Base-by-base conservation (phyloP, 306 rosid genomes). In the Malus sylvestris region DNA sequence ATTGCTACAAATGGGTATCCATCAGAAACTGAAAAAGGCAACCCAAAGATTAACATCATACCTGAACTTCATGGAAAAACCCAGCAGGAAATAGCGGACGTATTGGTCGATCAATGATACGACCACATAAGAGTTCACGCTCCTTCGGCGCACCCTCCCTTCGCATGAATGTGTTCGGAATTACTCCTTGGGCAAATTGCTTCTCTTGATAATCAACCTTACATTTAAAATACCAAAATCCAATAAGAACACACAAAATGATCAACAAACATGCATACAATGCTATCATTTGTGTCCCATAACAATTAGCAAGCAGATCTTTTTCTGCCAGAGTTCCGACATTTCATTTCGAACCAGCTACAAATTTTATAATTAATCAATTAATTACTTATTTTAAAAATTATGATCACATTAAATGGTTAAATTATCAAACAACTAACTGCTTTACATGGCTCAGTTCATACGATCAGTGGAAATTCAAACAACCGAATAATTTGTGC, bases 141-240 rank as follows among this genome's bases (percentile, higher is more conserved):
- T 95, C 99, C 86, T 82, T 95, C 6, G 99, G 99, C 55, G 97
- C 93, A 68, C 99, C 99, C 83, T 95, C 97, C 74, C 99, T 89
- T 45, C 97, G 75, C 97, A 85, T 89, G 87, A 73, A 92, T 13
- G 97, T 84, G 33, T 76, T 69, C 23, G 99, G 99, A 85, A 95
- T 95, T 67, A 86, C 79, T 35, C 99, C 97, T 86, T 87, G 99
- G 19, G 97, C 93, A 55, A 88, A 95, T 70, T 90, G 97, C 84
- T 92, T 95, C 83, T 92, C 99, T 86, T 89, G 97, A 86, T 95
- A 95, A 82, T 90, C 99, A 75, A 95, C 99, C 99, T 93, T 76
- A 72, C 66, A 77, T 76, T 42, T 16, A 77, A 74, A 75, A 71
- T 16, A 3, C 70, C 49, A 65, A 42, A 60, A 22, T 5, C 46